Evolutionary conservation across 805 yeast species (phyloP).

Genomic region (Ogataea henricii): DNA sequence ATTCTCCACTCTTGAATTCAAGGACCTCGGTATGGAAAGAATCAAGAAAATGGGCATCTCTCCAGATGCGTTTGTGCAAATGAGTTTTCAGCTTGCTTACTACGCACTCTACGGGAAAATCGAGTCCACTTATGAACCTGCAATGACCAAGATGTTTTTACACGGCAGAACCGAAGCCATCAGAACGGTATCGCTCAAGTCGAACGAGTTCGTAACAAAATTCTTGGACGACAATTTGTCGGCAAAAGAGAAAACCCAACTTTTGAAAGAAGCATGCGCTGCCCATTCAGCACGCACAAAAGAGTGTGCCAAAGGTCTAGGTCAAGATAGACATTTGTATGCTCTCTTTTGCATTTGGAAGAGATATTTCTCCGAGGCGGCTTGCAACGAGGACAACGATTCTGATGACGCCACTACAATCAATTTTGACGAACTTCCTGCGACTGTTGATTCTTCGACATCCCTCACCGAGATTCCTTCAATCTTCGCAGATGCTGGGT

Average conservation of each 20-base stretch:
- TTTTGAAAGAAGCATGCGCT: conserved; percentile 67
- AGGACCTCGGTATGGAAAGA: conserved; percentile 67
- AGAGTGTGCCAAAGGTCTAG: conserved; percentile 72
- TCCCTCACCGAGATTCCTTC: conserved; percentile 56
- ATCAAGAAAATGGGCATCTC: conserved; percentile 85
- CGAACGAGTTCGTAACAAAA: conserved; percentile 79
- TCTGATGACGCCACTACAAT: conserved; percentile 38
- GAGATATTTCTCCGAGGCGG: conserved; percentile 45
- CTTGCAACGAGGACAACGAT: conserved; percentile 29
- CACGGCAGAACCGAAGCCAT: conserved; percentile 95
- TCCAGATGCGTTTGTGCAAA: conserved; percentile 93
- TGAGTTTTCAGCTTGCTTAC: conserved; percentile 91
- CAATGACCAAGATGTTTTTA: conserved; percentile 85
- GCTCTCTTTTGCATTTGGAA: conserved; percentile 90
- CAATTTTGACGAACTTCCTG: conserved; percentile 30
- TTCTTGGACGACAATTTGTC: conserved; percentile 70
- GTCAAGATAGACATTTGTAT: conserved; percentile 90
- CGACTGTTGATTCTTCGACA: conserved; percentile 23
- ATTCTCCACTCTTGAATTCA: conserved; percentile 76
- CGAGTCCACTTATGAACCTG: conserved; percentile 94
- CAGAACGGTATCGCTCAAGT: conserved; percentile 78
- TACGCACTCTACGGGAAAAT: conserved; percentile 90
- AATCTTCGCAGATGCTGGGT: conserved; percentile 81
- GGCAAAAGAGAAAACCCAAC: conserved; percentile 57
- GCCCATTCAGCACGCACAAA: conserved; percentile 69